Percentiles rank a stretch among this genome's conserved stretches.
Conservation (phyloP, 2,329 filamentous ascomycete genomes). For the Talaromyces albobiverticillius region DNA sequence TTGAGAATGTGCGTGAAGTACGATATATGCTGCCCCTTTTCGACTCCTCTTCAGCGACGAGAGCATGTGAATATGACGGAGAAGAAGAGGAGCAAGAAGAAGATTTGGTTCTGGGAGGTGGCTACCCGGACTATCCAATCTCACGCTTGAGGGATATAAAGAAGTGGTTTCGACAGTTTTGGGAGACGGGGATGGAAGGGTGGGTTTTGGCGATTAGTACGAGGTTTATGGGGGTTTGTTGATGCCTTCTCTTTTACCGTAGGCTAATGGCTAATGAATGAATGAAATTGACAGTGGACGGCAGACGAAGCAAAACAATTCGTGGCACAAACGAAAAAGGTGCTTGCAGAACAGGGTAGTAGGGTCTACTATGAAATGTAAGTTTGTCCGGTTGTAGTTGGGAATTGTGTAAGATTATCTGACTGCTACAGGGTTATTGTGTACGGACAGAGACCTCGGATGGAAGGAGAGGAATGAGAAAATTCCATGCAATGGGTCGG, state of each 20-base stretch:
- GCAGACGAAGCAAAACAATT: conserved; percentile 25
- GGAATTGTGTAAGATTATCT: not conserved
- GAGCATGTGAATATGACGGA: not conserved
- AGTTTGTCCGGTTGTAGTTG: conserved; percentile 2
- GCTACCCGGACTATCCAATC: conserved; percentile 8
- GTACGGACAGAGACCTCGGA: conserved; percentile 11
- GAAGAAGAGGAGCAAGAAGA: not conserved
- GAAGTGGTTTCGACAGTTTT: conserved; percentile 22
- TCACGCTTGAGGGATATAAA: conserved; percentile 21
- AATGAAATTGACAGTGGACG: conserved; percentile 22
- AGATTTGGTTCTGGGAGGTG: conserved; percentile 22
- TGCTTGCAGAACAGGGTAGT: conserved; percentile 16
- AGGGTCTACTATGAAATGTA: conserved; percentile 25
- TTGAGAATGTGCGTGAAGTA: conserved; percentile 24
- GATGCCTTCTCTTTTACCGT: not conserved
- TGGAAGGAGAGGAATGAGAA: not conserved
- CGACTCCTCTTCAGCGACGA: not conserved
- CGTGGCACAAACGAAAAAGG: conserved; percentile 18
- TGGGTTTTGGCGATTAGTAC: conserved; percentile 28
- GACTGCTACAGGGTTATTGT: conserved; percentile 10
- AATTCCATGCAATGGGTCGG: not conserved
- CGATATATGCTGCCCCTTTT: conserved; percentile 23
- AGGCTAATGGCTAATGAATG: not conserved
- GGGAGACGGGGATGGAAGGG: conserved; percentile 28
- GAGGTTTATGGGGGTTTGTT: conserved; percentile 23